phyloP scores from a whole-genome alignment of 208 protist species.

The Lotmaria passim region DNA sequence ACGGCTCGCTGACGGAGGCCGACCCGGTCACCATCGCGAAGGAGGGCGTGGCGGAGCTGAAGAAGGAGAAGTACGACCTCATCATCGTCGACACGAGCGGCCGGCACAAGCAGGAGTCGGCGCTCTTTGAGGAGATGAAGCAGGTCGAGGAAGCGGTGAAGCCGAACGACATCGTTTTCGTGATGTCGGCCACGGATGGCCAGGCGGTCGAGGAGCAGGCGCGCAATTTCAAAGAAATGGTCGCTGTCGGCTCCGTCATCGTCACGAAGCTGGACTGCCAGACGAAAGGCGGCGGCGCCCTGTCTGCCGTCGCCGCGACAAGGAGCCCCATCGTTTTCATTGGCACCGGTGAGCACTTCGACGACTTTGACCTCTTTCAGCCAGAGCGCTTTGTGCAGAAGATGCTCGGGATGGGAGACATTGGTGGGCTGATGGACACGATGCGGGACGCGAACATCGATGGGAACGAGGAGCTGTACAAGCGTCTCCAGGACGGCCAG shows the following conservation, averaged over 20 bases:
- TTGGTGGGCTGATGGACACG: constrained; percentile 90
- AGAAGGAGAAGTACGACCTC: constrained; percentile 96
- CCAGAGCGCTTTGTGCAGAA: constrained; percentile 89
- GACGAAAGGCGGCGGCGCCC: constrained; percentile 98
- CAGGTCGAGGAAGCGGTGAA: constrained; percentile 85
- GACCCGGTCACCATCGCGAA: constrained; percentile 97
- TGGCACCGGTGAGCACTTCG: constrained; percentile 98
- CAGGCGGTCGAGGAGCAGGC: constrained; percentile 97
- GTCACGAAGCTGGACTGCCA: constrained; percentile 99
- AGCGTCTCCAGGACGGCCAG: constrained; percentile 90
- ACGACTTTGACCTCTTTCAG: constrained; percentile 96
- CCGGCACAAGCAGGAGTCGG: constrained; percentile 98
- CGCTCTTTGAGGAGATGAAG: constrained; percentile 99
- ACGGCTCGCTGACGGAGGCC: constrained; percentile 95
- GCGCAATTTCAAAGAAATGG: constrained; percentile 88
- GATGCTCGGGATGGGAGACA: constrained; percentile 97
- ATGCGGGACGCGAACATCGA: constrained; percentile 93
- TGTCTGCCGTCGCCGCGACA: constrained; percentile 97
- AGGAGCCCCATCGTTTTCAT: constrained; percentile 98
- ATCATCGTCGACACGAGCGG: constrained; percentile 99
- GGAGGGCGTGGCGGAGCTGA: constrained; percentile 97
- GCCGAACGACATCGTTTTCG: constrained; percentile 98
- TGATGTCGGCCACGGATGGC: constrained; percentile 98
- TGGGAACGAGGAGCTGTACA: constrained; percentile 87
- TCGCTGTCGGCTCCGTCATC: constrained; percentile 97